These are phyloP conservation scores for Trichothecium sympodiale DNA, from an alignment of 2,329 filamentous ascomycete species.

Conservation along the genomic window DNA sequence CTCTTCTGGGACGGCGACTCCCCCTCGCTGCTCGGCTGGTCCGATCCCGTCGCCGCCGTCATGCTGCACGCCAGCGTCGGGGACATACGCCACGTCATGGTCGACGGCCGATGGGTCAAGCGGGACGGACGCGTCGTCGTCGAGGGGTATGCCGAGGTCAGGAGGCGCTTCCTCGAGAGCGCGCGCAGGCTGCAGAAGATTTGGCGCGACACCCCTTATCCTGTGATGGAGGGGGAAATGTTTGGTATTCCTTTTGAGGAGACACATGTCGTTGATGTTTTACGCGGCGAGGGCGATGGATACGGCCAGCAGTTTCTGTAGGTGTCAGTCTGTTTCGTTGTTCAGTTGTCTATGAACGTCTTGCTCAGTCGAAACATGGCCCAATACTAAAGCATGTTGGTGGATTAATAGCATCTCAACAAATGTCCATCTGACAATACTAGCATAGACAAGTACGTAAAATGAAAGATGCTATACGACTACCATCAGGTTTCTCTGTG, in stretches of 20 bases:
- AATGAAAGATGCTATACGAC: too few relatives aligned
- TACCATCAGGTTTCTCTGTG: too few relatives aligned
- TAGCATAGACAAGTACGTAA: too few relatives aligned
- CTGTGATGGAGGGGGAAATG: conserved; percentile 1
- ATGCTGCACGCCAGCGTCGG: conserved; percentile 42
- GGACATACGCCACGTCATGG: conserved; percentile 38
- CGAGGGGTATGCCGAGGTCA: conserved; percentile 7
- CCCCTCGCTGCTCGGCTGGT: conserved; percentile 41
- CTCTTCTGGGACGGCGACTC: conserved; percentile 38
- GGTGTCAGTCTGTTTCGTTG: neutral
- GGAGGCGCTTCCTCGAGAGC: conserved; percentile 1
- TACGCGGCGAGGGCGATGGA: conserved; percentile 3
- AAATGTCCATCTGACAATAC: too few relatives aligned
- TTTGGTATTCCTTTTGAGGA: too few relatives aligned
- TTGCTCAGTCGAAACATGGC: too few relatives aligned
- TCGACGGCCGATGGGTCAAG: conserved; percentile 38
- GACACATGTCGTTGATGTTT: conserved; percentile 2
- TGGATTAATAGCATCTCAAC: too few relatives aligned
- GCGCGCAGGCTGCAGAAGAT: conserved; percentile 1
- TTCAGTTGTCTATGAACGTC: too few relatives aligned
- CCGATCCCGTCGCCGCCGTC: conserved; percentile 42
- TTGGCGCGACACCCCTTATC: neutral
- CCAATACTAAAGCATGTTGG: too few relatives aligned
- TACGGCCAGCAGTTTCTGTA: conserved; percentile 3
- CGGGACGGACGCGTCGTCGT: conserved; percentile 24